Conservation (phyloP, 805 yeast species). For the Kodamaea restingae region DNA sequence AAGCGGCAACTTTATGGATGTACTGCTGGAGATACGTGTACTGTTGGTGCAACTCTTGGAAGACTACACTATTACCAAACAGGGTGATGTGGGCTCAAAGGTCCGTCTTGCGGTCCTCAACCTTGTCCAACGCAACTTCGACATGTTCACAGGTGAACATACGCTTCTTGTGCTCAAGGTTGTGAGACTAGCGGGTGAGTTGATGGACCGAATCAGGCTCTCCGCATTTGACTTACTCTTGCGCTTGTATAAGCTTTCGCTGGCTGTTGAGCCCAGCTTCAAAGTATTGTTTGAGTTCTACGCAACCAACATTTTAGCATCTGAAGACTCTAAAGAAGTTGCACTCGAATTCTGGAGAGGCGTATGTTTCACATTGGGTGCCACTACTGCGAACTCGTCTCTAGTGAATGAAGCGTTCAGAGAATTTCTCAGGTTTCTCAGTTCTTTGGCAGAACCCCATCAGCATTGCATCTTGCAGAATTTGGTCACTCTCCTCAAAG, state of each 20-base stretch:
- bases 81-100: conserved; percentile 90
- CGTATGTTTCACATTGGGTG: conserved; percentile 51
- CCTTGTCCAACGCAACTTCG: conserved; percentile 25
- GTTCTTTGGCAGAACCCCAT: conserved; percentile 19
- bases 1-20: conserved; percentile 10
- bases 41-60: conserved; percentile 42
- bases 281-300: conserved; percentile 8
- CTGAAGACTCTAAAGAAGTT: conserved; percentile 5
- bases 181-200: conserved; percentile 59
- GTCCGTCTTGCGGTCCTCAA: conserved; percentile 52
- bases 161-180: conserved; percentile 31
- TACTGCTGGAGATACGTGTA: not conserved
- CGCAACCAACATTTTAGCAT: conserved; percentile 1
- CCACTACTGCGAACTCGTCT: conserved; percentile 45
- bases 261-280: conserved; percentile 5
- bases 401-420: conserved; percentile 42
- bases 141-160: not conserved
- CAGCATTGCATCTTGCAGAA: conserved; percentile 10
- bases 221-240: conserved; percentile 39
- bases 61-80: conserved; percentile 73
- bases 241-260: not conserved
- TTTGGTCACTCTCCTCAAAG: conserved; percentile 17
- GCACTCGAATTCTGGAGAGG: conserved; percentile 53
- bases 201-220: conserved; percentile 51
- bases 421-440: conserved; percentile 28